Evolutionary conservation across 108 stramenopile genomes (phyloP), one percentile per base, ranked within the genome.

Genomic region (Cyclostephanos invisitatus): DNA sequence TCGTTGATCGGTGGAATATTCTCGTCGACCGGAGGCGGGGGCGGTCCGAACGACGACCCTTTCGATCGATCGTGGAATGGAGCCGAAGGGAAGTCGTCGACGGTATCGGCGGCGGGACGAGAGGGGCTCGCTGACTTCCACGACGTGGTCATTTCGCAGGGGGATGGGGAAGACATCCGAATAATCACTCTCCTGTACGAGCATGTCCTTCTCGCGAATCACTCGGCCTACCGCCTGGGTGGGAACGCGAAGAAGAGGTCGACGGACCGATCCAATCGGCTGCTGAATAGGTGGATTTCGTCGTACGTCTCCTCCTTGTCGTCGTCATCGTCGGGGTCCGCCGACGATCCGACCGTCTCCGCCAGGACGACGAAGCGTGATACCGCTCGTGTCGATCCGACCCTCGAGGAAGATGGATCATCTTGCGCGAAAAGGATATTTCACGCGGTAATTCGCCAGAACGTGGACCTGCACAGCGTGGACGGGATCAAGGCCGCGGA

Each of bases 231-330:
- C 53, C 58, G 61, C 49, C 73, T 80, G 15, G 72, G 79, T 11
- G 56, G 15, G 1, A 29, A 69, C 7, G 68, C 53, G 14, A 73
- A 68, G 24, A n/a, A 27, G 7, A 60, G 68, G 37, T 46, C 72
- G 15, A 56, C 55, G 5, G 59, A 64, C 35, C 40, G 67, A 20
- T 73, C 79, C 44, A 80, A 80, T 69, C 53, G 72, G 28, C 32
- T 80, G 7, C 67, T 80, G 3, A 64, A 55, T 27, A 67, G 72
- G 37, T 80, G 79, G 79, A 80, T 80, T 28, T 73, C 72, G 12
- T 24, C 68, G 44, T 59, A 80, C 60, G 64, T 62, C 38, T 29
- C 51, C 22, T n/a, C 50, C 14, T 28, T 47, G 28, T 24, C 55
- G 0, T 25, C 24, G 27, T 25, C 55, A 27, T 56, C 55, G 0